Conservation (phyloP, 805 yeast species). For the Zygosaccharomyces gambellarensis region DNA sequence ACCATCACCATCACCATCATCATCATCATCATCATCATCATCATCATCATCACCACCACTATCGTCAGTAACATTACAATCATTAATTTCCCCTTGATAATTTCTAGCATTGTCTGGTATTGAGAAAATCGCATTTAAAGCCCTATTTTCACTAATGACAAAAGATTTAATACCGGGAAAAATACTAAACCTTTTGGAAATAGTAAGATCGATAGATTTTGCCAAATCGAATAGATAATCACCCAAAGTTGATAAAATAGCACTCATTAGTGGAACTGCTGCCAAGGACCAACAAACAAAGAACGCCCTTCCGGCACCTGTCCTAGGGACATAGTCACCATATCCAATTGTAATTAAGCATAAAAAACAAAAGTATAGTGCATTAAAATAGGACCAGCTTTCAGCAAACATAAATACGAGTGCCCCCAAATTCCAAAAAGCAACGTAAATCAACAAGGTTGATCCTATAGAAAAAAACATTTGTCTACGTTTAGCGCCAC, state of each 20-base stretch:
- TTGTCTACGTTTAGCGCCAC: conserved; percentile 39
- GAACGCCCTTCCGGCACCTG: conserved; percentile 63
- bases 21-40: neutral
- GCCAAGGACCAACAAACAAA: conserved; percentile 76
- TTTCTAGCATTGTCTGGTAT: conserved; percentile 7
- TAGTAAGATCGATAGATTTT: conserved; percentile 17
- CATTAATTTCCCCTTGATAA: neutral
- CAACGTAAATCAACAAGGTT: conserved; percentile 43
- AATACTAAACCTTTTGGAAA: conserved; percentile 16
- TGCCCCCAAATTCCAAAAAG: conserved; percentile 74
- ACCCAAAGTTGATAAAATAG: conserved; percentile 65
- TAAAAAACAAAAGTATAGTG: conserved; percentile 70
- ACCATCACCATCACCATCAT: neutral
- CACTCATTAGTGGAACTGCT: conserved; percentile 86
- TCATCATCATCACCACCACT: conserved; percentile 6
- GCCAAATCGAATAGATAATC: conserved; percentile 39
- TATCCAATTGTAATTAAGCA: conserved; percentile 81
- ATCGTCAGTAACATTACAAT: neutral
- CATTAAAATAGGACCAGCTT: conserved; percentile 65
- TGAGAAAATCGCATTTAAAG: neutral
- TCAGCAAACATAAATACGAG: conserved; percentile 55
- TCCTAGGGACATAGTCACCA: conserved; percentile 65
- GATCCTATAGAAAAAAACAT: conserved; percentile 36
- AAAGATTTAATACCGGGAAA: conserved; percentile 8
- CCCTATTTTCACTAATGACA: neutral